phyloP scores from a whole-genome alignment of 2,329 filamentous ascomycete genomes.

The Plectosphaerella plurivora region DNA sequence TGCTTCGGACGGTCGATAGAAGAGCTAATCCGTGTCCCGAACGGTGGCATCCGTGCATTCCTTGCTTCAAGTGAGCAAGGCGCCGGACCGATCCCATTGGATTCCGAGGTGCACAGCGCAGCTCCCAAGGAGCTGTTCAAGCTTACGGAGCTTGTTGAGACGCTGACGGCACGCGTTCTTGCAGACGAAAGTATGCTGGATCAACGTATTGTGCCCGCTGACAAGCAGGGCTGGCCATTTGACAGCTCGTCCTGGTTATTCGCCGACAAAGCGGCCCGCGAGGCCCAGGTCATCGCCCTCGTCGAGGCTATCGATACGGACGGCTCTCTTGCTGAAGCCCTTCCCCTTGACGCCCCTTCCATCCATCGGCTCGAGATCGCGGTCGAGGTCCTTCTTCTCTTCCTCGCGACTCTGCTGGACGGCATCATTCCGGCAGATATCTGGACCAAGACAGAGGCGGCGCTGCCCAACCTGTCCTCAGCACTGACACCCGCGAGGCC shows the following conservation, averaged over 20 bases:
- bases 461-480: constrained; percentile 39
- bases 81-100: constrained; percentile 48
- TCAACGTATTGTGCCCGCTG: constrained; percentile 43
- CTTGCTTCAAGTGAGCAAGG: constrained; percentile 21
- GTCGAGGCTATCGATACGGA: constrained; percentile 73
- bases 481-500: background rate
- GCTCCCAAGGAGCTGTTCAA: constrained; percentile 86
- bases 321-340: constrained; percentile 51
- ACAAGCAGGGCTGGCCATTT: constrained; percentile 57
- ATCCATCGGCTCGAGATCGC: constrained; percentile 71
- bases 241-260: constrained; percentile 31
- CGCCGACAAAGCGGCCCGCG: constrained; percentile 19
- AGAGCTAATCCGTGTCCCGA: constrained; percentile 81
- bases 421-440: constrained; percentile 68
- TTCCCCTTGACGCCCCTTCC: constrained; percentile 59
- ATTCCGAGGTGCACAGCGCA: constrained; percentile 63
- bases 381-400: constrained; percentile 66
- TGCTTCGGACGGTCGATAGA: constrained; percentile 83
- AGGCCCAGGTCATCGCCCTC: constrained; percentile 28
- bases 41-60: constrained; percentile 66
- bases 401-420: constrained; percentile 71
- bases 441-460: constrained; percentile 66
- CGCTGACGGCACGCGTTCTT: constrained; percentile 48
- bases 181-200: constrained; percentile 62
- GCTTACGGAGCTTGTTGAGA: constrained; percentile 74